Evolutionary conservation across 208 protist species (phyloP).

Genomic region (Trichomonas vaginalis): DNA sequence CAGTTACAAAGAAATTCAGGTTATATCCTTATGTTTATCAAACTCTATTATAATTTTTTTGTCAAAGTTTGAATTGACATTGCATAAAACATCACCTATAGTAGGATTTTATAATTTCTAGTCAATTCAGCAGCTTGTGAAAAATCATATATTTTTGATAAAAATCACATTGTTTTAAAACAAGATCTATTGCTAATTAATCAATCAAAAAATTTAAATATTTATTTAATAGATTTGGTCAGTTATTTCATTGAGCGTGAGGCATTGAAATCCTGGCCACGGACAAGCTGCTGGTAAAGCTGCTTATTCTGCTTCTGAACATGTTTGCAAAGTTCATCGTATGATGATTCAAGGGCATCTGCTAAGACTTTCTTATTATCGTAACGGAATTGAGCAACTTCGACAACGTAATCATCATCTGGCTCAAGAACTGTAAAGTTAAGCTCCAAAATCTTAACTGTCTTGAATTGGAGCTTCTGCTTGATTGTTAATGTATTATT

Average conservation of each 20-base stretch:
- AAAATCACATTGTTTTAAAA: too few species aligned
- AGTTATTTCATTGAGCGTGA: background rate
- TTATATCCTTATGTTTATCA: too few species aligned
- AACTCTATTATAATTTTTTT: too few species aligned
- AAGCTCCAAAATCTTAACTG: background rate
- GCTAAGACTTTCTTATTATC: background rate
- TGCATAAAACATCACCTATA: too few species aligned
- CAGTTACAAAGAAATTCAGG: too few species aligned
- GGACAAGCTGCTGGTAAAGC: background rate
- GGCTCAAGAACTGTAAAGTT: background rate
- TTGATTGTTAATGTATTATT: background rate
- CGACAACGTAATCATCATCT: background rate
- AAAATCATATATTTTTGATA: too few species aligned
- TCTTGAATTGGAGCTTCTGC: slow-evolving; percentile 8
- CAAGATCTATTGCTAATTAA: too few species aligned
- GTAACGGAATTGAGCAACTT: background rate
- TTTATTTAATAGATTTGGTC: too few species aligned
- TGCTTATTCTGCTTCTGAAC: background rate
- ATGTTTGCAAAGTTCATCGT: background rate
- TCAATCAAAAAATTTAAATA: too few species aligned
- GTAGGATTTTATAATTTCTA: too few species aligned
- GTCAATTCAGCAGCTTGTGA: too few species aligned
- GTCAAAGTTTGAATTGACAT: too few species aligned
- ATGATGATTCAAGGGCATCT: background rate
- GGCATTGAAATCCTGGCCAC: background rate